phyloP scores from a whole-genome alignment of 75 land plant genomes.

The Picea sitchensis region DNA sequence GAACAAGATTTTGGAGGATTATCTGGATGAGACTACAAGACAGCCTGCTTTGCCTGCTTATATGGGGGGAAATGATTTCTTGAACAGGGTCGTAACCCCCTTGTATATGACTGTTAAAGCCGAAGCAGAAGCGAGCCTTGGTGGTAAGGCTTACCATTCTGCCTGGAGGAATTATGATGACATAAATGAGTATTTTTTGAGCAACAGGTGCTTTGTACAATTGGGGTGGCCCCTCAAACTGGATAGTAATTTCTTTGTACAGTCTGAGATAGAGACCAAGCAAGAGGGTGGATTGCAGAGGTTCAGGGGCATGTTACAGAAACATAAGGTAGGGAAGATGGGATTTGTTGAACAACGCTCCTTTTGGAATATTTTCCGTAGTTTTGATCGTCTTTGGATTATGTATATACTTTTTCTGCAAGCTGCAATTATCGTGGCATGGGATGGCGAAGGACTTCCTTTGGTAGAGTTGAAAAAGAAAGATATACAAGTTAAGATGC shows the following conservation, averaged over 20 bases:
- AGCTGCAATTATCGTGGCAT: conserved; percentile 56
- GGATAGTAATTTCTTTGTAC: conserved; percentile 49
- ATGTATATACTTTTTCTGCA: conserved; percentile 66
- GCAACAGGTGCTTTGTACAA: conserved; percentile 42
- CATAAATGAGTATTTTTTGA: conserved; percentile 91
- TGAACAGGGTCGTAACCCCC: conserved; percentile 57
- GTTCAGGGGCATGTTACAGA: conserved; percentile 16
- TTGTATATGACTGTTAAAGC: conserved; percentile 56
- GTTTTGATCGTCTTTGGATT: conserved; percentile 88
- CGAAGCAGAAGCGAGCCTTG: conserved; percentile 50
- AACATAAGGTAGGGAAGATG: conserved; percentile 70
- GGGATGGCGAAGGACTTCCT: conserved; percentile 33
- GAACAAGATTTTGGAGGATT: no score
- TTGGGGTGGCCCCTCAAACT: conserved; percentile 65
- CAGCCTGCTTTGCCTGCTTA: conserved; percentile 35
- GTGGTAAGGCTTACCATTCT: conserved; percentile 71
- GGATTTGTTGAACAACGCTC: conserved; percentile 95
- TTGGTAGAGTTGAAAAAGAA: conserved; percentile 51
- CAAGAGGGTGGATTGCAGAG: conserved; percentile 2
- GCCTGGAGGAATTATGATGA: conserved; percentile 96
- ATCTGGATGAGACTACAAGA: conserved; percentile 42
- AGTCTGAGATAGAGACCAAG: conserved; percentile 4
- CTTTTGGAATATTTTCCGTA: conserved; percentile 78
- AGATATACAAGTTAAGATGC: conserved; percentile 44
- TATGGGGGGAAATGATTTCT: conserved; percentile 61